Percentiles rank a stretch among this genome's conserved stretches.
Evolutionary conservation across 2,329 filamentous ascomycete genomes (phyloP).

Genomic region (Fusarium oxysporum): DNA sequence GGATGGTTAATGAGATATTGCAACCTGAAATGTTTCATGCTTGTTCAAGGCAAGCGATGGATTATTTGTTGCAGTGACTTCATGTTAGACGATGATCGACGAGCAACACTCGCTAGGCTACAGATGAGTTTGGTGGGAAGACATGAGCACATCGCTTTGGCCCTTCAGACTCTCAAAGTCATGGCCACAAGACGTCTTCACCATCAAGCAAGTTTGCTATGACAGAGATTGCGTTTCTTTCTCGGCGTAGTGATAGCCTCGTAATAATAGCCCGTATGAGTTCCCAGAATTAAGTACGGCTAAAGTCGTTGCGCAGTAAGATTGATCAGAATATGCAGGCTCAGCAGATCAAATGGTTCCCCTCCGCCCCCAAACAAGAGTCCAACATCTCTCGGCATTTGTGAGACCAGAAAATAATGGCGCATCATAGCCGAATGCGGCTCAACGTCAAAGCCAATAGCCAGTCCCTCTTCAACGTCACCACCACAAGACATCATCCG

Average conservation of each 20-base stretch:
- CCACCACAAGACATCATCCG: not conserved
- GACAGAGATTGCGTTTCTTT: too few species aligned
- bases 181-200: not conserved
- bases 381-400: slow-evolving; percentile 1
- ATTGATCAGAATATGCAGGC: not conserved
- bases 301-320: not conserved
- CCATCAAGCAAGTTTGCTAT: not conserved
- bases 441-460: not conserved
- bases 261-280: not conserved
- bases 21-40: slow-evolving; percentile 7
- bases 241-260: not conserved
- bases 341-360: not conserved
- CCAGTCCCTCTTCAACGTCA: not conserved
- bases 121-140: not conserved
- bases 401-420: not conserved
- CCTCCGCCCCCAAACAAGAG: not conserved
- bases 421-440: slow-evolving; percentile 6
- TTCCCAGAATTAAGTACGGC: not conserved
- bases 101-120: not conserved
- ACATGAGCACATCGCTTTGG: not conserved
- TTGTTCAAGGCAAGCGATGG: not conserved
- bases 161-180: not conserved
- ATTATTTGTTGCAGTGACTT: not conserved
- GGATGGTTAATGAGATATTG: not conserved
- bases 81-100: not conserved